These are phyloP conservation scores for Phlebiopsis gigantea DNA, from an alignment of 768 basidiomycete species.

Conservation along the genomic window DNA sequence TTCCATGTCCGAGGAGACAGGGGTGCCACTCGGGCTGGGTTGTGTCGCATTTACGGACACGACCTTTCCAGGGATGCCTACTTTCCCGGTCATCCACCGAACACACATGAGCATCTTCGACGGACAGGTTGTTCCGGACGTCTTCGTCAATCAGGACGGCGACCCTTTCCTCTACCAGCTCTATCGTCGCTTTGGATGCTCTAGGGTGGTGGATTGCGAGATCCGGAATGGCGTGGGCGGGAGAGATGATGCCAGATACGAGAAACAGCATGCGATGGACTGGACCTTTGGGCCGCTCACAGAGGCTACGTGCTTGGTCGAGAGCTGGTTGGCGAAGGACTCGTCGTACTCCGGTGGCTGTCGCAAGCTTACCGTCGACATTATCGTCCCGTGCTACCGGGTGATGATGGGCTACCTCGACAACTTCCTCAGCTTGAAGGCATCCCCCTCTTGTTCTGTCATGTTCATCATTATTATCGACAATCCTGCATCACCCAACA, in stretches of 20 bases:
- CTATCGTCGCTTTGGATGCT: conserved; percentile 51
- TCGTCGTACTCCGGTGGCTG: conserved; percentile 14
- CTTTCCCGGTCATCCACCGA: conserved; percentile 52
- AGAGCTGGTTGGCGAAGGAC: conserved; percentile 31
- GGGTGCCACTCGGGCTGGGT: conserved; percentile 43
- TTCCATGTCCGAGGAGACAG: conserved; percentile 24
- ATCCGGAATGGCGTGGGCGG: conserved; percentile 45
- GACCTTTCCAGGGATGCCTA: conserved; percentile 56
- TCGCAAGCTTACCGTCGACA: conserved; percentile 44
- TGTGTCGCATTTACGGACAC: conserved; percentile 54
- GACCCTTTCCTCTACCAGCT: conserved; percentile 56
- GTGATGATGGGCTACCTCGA: conserved; percentile 42
- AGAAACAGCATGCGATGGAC: conserved; percentile 34
- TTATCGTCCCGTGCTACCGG: conserved; percentile 53
- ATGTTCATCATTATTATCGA: conserved; percentile 61
- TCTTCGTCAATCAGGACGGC: conserved; percentile 49
- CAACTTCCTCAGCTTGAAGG: conserved; percentile 37
- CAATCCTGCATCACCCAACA: conserved; percentile 38
- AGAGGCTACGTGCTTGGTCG: conserved; percentile 31
- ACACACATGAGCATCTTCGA: conserved; percentile 52
- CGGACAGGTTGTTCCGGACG: conserved; percentile 43
- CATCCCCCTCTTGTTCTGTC: conserved; percentile 36
- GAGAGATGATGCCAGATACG: conserved; percentile 39
- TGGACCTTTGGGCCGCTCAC: conserved; percentile 49
- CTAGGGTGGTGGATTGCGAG: conserved; percentile 37